phyloP scores from a whole-genome alignment of 2,329 filamentous ascomycete species.

The Fusarium buharicum region DNA sequence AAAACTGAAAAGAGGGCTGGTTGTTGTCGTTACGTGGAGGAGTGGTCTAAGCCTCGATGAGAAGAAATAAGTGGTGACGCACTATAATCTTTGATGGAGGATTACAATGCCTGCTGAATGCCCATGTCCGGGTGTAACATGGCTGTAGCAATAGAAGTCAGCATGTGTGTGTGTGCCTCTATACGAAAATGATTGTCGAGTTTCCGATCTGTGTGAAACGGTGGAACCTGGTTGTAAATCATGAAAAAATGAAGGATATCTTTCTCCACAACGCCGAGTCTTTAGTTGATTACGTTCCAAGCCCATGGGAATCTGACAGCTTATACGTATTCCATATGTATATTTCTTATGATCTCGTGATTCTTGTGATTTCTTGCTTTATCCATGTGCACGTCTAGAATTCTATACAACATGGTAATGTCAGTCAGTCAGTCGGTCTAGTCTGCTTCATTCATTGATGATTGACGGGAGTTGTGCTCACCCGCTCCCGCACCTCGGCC shows the following conservation, averaged over 20 bases:
- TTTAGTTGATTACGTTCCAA: background rate
- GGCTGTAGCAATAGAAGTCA: background rate
- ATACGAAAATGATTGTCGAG: constrained; percentile 28
- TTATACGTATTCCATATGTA: too few relatives aligned
- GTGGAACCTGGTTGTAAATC: constrained; percentile 16
- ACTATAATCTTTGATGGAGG: background rate
- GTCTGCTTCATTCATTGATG: too few relatives aligned
- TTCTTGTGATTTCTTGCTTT: too few relatives aligned
- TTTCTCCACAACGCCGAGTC: background rate
- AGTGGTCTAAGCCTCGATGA: constrained; percentile 28
- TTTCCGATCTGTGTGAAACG: constrained; percentile 23
- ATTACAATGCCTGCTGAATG: background rate
- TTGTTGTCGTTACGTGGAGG: constrained; percentile 24
- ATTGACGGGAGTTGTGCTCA: constrained; percentile 32
- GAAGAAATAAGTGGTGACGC: constrained; percentile 26
- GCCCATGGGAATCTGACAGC: too few relatives aligned
- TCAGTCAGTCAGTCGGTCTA: too few relatives aligned
- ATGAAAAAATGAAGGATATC: constrained; percentile 2
- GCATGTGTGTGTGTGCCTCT: background rate
- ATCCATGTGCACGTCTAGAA: too few relatives aligned
- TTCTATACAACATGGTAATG: too few relatives aligned
- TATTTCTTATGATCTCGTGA: background rate
- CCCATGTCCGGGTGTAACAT: background rate
- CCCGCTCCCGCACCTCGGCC: constrained; percentile 30
- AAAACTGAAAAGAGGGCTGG: constrained; percentile 5